Conservation (phyloP, 768 basidiomycete genomes). For the Termitomyces sp. region DNA sequence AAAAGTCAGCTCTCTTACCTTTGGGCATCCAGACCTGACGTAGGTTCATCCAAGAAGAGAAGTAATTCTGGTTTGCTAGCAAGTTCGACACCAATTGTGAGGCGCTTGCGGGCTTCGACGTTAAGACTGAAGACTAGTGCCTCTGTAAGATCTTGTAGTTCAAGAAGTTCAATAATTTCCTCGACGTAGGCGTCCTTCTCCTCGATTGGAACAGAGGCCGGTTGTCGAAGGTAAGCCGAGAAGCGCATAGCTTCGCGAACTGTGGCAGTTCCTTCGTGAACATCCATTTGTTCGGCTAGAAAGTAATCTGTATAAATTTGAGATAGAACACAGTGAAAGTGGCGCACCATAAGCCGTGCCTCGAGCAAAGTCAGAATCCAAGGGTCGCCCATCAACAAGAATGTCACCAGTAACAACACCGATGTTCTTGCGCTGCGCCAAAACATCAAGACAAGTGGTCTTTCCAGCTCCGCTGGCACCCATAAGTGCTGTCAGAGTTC, state of each 20-base stretch:
- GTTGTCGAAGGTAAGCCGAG: slow-evolving; percentile 82
- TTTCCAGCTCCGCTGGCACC: slow-evolving; percentile 80
- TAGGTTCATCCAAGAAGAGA: slow-evolving; percentile 58
- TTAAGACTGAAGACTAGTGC: slow-evolving; percentile 70
- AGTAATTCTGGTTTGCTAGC: slow-evolving; percentile 81
- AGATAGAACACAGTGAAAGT: slow-evolving; percentile 16
- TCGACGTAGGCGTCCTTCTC: slow-evolving; percentile 81
- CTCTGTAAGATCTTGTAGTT: slow-evolving; percentile 79
- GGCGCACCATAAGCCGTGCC: slow-evolving; percentile 72
- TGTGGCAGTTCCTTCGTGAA: slow-evolving; percentile 76
- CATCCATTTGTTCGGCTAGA: slow-evolving; percentile 77
- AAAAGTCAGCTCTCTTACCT: slow-evolving; percentile 20
- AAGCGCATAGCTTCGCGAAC: slow-evolving; percentile 84
- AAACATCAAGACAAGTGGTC: slow-evolving; percentile 72
- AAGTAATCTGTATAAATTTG: slow-evolving; percentile 14
- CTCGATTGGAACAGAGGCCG: slow-evolving; percentile 52
- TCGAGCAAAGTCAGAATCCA: slow-evolving; percentile 47
- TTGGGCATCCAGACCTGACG: slow-evolving; percentile 39
- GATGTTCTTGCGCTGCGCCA: slow-evolving; percentile 68
- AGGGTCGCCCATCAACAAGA: slow-evolving; percentile 59
- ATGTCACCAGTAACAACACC: slow-evolving; percentile 62
- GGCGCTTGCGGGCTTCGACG: slow-evolving; percentile 72
- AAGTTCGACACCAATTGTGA: slow-evolving; percentile 89
- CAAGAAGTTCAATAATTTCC: slow-evolving; percentile 79
- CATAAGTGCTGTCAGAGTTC: slow-evolving; percentile 87